A percentile compares a stretch with the other conserved stretches of the same genome.
These are phyloP conservation scores for Lathyrus tuberosus DNA, from an alignment of 306 rosid genomes.

Conservation along the genomic window DNA sequence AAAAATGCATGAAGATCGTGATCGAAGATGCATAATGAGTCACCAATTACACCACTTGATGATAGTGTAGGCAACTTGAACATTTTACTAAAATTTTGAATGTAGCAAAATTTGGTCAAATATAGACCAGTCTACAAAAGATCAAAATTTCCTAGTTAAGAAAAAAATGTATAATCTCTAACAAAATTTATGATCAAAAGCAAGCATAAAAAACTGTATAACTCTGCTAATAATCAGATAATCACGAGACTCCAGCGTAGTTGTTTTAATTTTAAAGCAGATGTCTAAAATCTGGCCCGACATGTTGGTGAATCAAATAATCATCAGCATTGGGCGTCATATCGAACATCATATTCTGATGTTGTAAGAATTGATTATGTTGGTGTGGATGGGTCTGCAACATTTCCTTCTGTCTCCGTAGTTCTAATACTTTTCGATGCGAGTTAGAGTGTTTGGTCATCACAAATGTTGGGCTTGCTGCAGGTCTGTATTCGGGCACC, in stretches of 20 bases:
- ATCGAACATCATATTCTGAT: conserved; percentile 51
- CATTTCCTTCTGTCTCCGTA: conserved; percentile 82
- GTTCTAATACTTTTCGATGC: conserved; percentile 85
- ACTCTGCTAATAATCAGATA: conserved; percentile 36
- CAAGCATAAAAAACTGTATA: not conserved
- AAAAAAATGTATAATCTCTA: conserved; percentile 14
- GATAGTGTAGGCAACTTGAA: no score
- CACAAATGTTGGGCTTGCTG: conserved; percentile 83
- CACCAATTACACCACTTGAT: no score
- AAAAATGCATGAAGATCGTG: no score
- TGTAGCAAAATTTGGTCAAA: not conserved
- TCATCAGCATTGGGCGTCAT: conserved; percentile 63
- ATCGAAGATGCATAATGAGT: no score
- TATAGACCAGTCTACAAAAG: not conserved
- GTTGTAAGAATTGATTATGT: conserved; percentile 48
- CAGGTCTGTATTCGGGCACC: conserved; percentile 87
- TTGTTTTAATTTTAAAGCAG: conserved; percentile 50
- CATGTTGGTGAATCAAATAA: conserved; percentile 74
- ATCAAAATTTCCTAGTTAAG: not conserved
- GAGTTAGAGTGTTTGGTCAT: conserved; percentile 84
- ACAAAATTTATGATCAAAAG: conserved; percentile 9
- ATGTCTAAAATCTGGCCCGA: conserved; percentile 67
- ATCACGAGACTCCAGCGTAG: conserved; percentile 27
- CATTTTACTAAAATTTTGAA: not conserved
- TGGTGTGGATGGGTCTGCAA: conserved; percentile 46